Conservation (phyloP, 331 rosid species). For the Malus hybrid region DNA sequence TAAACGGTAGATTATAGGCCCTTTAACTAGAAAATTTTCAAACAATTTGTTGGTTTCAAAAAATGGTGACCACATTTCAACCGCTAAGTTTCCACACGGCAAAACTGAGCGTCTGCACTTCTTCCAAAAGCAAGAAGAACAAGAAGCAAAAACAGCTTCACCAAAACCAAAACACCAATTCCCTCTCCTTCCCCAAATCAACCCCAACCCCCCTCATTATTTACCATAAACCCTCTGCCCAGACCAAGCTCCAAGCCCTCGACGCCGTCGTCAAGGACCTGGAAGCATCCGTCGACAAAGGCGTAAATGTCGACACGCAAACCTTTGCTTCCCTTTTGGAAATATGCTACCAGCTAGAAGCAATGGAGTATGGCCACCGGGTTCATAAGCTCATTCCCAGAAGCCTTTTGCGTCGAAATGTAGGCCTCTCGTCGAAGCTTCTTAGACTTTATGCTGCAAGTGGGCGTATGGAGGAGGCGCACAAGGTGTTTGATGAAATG, state of each 20-base stretch:
- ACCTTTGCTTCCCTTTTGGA: slow-evolving; percentile 67
- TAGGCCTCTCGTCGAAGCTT: slow-evolving; percentile 61
- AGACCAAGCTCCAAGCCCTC: slow-evolving; percentile 65
- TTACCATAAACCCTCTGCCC: slow-evolving; percentile 37
- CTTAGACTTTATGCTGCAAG: slow-evolving; percentile 57
- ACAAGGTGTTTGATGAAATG: slow-evolving; percentile 85
- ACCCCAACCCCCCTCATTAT: slow-evolving; percentile 63
- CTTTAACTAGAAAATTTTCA: no score
- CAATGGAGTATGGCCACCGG: slow-evolving; percentile 39
- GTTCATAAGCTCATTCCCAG: slow-evolving; percentile 62
- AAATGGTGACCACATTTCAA: slow-evolving; percentile 30
- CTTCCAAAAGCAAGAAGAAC: slow-evolving; percentile 34
- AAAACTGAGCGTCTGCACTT: slow-evolving; percentile 11
- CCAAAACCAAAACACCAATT: slow-evolving; percentile 16
- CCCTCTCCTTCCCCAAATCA: slow-evolving; percentile 47
- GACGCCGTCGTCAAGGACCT: slow-evolving; percentile 55
- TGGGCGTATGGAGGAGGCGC: slow-evolving; percentile 64
- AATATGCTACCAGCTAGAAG: slow-evolving; percentile 50
- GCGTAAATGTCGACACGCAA: slow-evolving; percentile 45
- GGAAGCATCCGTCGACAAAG: slow-evolving; percentile 47
- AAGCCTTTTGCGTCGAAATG: slow-evolving; percentile 40
- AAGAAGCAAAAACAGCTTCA: slow-evolving; percentile 22
- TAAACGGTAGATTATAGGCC: no score
- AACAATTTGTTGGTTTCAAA: no score
- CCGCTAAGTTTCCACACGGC: slow-evolving; percentile 6